These are phyloP conservation scores for Fonsecaea pugnacius DNA, from an alignment of 2,329 filamentous ascomycete genomes.

Conservation along the genomic window DNA sequence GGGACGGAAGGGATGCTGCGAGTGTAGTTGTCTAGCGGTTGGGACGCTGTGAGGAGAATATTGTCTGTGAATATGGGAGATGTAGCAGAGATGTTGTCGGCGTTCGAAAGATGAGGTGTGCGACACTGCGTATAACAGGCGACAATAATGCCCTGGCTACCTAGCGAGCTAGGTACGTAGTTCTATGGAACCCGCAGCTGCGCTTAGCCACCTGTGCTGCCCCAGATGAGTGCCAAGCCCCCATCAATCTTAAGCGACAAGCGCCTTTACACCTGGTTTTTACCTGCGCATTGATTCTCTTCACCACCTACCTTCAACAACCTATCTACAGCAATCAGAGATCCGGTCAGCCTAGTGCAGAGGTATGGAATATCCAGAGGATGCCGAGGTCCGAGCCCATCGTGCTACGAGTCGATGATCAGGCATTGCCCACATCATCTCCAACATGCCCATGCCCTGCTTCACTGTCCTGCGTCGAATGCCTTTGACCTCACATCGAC, in stretches of 20 bases:
- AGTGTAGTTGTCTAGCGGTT: background rate
- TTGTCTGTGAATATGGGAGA: background rate
- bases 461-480: background rate
- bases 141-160: too few relatives aligned
- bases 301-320: background rate
- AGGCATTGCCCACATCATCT: background rate
- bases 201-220: background rate
- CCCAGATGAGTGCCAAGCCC: background rate
- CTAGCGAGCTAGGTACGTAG: too few relatives aligned
- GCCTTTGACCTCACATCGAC: background rate
- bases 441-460: background rate
- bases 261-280: background rate
- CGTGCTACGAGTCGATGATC: background rate
- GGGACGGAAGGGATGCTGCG: background rate
- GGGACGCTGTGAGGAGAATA: background rate
- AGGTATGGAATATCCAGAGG: background rate
- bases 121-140: background rate
- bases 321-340: background rate
- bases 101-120: background rate
- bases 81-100: background rate
- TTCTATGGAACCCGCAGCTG: background rate
- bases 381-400: background rate
- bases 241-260: background rate
- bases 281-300: background rate
- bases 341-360: background rate